These are phyloP conservation scores for Gossypium lobatum DNA, from an alignment of 441 rosid species.

Conservation along the genomic window DNA sequence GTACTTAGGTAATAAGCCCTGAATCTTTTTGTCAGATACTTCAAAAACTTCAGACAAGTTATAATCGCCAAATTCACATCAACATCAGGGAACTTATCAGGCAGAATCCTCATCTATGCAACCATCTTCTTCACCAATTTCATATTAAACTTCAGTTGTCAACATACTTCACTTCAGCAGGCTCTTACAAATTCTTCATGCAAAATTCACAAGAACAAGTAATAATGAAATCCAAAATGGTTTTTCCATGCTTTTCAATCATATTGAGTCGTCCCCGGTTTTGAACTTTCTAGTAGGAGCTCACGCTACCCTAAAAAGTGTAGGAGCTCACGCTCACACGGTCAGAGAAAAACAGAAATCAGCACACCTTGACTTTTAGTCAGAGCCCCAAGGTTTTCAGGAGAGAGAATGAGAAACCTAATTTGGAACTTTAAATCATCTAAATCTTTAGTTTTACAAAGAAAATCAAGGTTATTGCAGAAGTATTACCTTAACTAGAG, in stretches of 20 bases:
- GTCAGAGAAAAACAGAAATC: background rate
- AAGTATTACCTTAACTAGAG: background rate
- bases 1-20: background rate
- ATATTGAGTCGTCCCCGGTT: background rate
- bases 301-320: background rate
- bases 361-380: background rate
- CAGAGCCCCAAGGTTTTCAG: background rate
- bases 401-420: background rate
- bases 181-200: constrained; percentile 3
- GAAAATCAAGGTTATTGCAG: background rate
- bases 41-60: background rate
- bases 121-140: background rate
- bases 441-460: background rate
- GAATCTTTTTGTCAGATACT: background rate
- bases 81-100: constrained; percentile 6
- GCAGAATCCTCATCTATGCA: constrained; percentile 3
- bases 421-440: background rate
- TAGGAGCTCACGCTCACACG: background rate
- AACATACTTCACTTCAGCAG: background rate
- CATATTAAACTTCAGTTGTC: background rate
- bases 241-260: background rate
- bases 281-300: background rate
- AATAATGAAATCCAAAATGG: constrained; percentile 3
- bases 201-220: background rate
- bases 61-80: background rate